phyloP scores from a whole-genome alignment of 2,329 filamentous ascomycete species.

The Bipolaris victoriae region DNA sequence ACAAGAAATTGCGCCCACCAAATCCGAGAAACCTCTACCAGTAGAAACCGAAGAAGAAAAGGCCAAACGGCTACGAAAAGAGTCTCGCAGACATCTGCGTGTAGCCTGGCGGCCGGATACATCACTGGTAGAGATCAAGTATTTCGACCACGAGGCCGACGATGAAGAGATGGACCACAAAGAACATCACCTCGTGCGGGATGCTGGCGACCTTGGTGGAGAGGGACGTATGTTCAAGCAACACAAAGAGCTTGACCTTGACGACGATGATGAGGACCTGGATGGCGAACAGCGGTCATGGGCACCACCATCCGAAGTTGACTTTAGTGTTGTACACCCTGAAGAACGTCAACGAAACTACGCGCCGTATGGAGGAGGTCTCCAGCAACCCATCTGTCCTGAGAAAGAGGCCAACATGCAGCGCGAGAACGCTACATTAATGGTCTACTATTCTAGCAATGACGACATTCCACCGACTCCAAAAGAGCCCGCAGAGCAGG shows the following conservation, averaged over 20 bases:
- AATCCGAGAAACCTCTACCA: constrained; percentile 60
- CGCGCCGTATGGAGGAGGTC: constrained; percentile 54
- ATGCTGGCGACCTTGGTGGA: constrained; percentile 74
- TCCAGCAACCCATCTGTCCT: constrained; percentile 47
- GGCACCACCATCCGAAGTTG: constrained; percentile 45
- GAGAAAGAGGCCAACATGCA: constrained; percentile 53
- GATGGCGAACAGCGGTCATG: constrained; percentile 44
- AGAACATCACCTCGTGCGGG: constrained; percentile 70
- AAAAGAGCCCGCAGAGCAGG: constrained; percentile 52
- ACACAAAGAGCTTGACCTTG: constrained; percentile 69
- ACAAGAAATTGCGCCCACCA: constrained; percentile 53
- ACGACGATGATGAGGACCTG: constrained; percentile 64
- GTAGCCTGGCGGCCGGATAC: constrained; percentile 74
- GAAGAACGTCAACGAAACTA: constrained; percentile 55
- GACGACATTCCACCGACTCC: constrained; percentile 56
- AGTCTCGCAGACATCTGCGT: constrained; percentile 70
- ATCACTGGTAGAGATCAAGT: constrained; percentile 68
- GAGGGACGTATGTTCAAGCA: constrained; percentile 63
- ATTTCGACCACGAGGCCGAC: constrained; percentile 74
- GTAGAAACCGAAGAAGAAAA: constrained; percentile 72
- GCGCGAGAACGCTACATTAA: constrained; percentile 55
- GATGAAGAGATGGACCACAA: constrained; percentile 68
- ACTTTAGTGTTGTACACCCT: constrained; percentile 51
- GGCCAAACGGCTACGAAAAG: constrained; percentile 72
- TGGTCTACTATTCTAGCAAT: constrained; percentile 54